Base-by-base conservation (phyloP, 331 rosid genomes). In the Malus hybrid region DNA sequence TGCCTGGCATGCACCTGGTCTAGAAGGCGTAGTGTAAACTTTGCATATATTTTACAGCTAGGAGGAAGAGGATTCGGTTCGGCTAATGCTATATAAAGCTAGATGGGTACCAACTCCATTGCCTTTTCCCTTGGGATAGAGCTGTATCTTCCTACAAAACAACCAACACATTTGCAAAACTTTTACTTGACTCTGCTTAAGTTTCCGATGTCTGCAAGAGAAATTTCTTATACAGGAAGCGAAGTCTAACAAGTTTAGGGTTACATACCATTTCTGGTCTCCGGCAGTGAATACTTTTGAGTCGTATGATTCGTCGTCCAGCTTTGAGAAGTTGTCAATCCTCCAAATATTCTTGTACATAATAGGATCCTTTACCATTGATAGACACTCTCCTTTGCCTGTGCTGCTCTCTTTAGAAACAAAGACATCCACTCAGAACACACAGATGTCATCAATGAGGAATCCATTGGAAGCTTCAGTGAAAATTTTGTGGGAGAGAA, bases 401-500 rank as follows among this genome's bases (percentile, higher is more conserved):
- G 1, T 80, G 78, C 67, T 75, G 54, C 72, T 86, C 80, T 88
- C 92, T 55, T 73, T 86, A 79, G 87, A 72, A 66, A 92, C 88
- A 82, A 81, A 88, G 16, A 88, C 91, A 76, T 90, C 93, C 69
- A 91, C 97, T 60, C 97, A 90, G 72, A 92, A 80, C 65, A 85
- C 88, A 55, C 90, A 87, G 6, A 50, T 65, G 55, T 90, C 94
- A 46, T 86, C 85, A 27, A 87, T 77, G 13, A 90, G 71, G 76
- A 81, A 90, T 65, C 91, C 96, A 46, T 90, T 85, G 6, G 85
- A 78, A 39, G 27, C 75, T 56, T 80, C 86, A 27, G 67, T 75
- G 69, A 92, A 85, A 12, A 75, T 82, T 72, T 82, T 79, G 20
- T 84, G 76, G 48, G 91, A 24, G 66, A 92, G 82, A 67, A 85